Conservation (phyloP, 2,329 filamentous ascomycete genomes). For the Penicillium sp. region DNA sequence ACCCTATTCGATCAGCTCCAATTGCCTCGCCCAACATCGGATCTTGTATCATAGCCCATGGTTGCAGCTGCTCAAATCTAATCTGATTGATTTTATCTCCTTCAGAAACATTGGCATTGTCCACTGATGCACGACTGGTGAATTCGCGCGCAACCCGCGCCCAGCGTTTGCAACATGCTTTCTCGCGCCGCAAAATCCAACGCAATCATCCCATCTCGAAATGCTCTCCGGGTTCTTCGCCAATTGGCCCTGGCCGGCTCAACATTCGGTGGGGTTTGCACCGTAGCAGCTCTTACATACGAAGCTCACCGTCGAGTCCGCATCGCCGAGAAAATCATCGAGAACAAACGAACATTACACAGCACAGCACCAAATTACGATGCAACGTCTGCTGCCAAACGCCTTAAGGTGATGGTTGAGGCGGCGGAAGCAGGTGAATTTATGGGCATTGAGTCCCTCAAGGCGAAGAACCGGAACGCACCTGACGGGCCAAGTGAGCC, state of each 20-base stretch:
- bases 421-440: conserved; percentile 47
- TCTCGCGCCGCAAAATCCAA: conserved; percentile 30
- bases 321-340: conserved; percentile 44
- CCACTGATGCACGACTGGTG: conserved; percentile 22
- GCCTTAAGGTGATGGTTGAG: conserved; percentile 44
- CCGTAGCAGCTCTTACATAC: conserved; percentile 43
- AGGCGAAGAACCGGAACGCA: conserved; percentile 23
- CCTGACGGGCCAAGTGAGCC: conserved; percentile 6
- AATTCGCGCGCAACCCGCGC: conserved; percentile 28
- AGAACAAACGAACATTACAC: conserved; percentile 45
- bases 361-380: conserved; percentile 44
- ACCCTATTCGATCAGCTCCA: conserved; percentile 12
- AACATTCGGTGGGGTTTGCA: conserved; percentile 43
- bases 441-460: conserved; percentile 39
- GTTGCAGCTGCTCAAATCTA: neutral
- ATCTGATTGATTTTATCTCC: neutral
- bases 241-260: conserved; percentile 37
- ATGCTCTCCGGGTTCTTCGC: conserved; percentile 44
- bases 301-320: conserved; percentile 43
- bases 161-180: conserved; percentile 32
- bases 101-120: neutral
- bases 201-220: conserved; percentile 44
- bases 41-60: neutral
- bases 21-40: neutral
- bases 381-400: conserved; percentile 38